Evolutionary conservation across 2,329 filamentous ascomycete genomes (phyloP).

Genomic region (Passalora sequoiae): DNA sequence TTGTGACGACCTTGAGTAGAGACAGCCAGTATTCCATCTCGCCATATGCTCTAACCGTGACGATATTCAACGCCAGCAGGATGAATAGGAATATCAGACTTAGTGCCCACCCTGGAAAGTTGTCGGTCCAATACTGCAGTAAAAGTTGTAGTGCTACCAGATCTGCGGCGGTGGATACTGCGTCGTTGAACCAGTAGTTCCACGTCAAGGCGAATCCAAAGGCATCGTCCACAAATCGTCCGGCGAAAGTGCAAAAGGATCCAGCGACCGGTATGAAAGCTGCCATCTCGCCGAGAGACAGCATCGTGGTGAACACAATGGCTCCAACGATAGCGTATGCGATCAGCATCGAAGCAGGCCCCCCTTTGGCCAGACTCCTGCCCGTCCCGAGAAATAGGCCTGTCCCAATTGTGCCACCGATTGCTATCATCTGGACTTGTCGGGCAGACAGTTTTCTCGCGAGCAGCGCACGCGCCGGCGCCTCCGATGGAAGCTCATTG

Average conservation of each 20-base stretch:
- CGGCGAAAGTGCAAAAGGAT: constrained; percentile 62
- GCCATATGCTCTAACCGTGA: constrained; percentile 50
- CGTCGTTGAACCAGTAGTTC: constrained; percentile 65
- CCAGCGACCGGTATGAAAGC: constrained; percentile 71
- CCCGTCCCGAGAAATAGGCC: constrained; percentile 57
- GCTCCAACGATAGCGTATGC: constrained; percentile 64
- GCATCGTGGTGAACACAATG: constrained; percentile 75
- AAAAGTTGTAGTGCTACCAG: constrained; percentile 56
- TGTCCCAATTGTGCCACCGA: constrained; percentile 52
- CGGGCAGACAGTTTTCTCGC: constrained; percentile 51
- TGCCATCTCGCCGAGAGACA: constrained; percentile 76
- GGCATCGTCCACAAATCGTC: constrained; percentile 51
- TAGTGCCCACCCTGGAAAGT: constrained; percentile 59
- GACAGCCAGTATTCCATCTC: constrained; percentile 54
- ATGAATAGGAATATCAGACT: constrained; percentile 58
- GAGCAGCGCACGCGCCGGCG: constrained; percentile 30
- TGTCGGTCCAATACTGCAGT: constrained; percentile 55
- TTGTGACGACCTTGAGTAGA: constrained; percentile 51
- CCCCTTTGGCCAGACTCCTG: constrained; percentile 44
- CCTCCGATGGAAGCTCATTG: constrained; percentile 13
- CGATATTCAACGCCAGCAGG: constrained; percentile 49
- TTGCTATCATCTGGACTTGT: constrained; percentile 60
- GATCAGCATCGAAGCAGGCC: constrained; percentile 63
- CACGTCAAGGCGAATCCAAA: constrained; percentile 66
- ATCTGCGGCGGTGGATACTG: constrained; percentile 56